phyloP scores from a whole-genome alignment of 2,329 filamentous ascomycete genomes.

The Xylariaceae sp. region DNA sequence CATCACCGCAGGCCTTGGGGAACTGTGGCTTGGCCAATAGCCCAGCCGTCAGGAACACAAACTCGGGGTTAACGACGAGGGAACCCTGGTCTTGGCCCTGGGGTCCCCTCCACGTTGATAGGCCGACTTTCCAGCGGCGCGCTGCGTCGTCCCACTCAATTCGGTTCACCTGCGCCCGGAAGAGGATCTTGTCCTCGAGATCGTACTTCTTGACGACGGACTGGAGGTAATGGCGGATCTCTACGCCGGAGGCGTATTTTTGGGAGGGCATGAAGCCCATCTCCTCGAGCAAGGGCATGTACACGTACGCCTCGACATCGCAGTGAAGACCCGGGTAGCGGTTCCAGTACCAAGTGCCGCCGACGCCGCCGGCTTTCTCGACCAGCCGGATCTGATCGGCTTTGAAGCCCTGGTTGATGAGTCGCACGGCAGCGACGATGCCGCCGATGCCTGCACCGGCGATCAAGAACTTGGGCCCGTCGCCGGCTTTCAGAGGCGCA shows the following conservation, averaged over 20 bases:
- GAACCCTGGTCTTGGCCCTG: conserved; percentile 22
- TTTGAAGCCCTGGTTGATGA: conserved; percentile 34
- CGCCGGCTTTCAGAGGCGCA: conserved; percentile 22
- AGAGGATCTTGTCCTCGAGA: conserved; percentile 41
- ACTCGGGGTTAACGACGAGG: conserved; percentile 36
- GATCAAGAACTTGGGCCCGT: conserved; percentile 29
- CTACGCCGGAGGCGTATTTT: conserved; percentile 34
- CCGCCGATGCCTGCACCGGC: conserved; percentile 29
- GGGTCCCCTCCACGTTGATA: conserved; percentile 27
- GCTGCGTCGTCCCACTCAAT: conserved; percentile 44
- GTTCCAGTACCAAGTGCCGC: conserved; percentile 51
- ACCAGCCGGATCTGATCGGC: conserved; percentile 38
- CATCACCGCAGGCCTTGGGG: conserved; percentile 36
- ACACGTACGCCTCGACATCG: conserved; percentile 56
- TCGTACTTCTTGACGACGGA: conserved; percentile 40
- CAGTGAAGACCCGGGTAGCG: conserved; percentile 48
- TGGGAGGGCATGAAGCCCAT: conserved; percentile 53
- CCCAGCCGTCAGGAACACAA: conserved; percentile 37
- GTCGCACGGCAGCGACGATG: conserved; percentile 26
- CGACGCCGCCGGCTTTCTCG: conserved; percentile 41
- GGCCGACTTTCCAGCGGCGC: conserved; percentile 25
- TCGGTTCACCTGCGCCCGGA: conserved; percentile 40
- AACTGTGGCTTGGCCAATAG: conserved; percentile 38
- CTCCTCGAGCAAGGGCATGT: conserved; percentile 56
- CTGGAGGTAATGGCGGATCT: conserved; percentile 42